These are phyloP conservation scores for Diaporthe aspalathi DNA, from an alignment of 2,329 filamentous ascomycete genomes.

Conservation along the genomic window DNA sequence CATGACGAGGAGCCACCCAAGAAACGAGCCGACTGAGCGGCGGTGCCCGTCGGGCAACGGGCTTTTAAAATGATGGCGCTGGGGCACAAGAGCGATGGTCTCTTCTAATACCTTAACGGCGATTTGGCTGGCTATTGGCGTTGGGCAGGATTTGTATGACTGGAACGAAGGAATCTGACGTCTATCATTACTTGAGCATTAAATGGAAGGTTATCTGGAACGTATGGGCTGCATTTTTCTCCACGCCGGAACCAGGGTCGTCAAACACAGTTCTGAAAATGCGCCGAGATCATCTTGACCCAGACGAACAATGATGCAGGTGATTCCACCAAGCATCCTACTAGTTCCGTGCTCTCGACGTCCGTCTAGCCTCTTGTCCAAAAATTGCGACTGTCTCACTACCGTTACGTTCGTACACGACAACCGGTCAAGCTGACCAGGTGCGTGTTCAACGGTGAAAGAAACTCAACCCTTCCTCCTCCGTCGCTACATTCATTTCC, in stretches of 20 bases:
- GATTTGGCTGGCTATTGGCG: constrained; percentile 31
- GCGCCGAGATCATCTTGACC: too few relatives aligned
- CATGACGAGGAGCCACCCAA: constrained; percentile 40
- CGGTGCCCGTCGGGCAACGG: not conserved
- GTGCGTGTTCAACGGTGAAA: too few relatives aligned
- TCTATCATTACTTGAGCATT: constrained; percentile 30
- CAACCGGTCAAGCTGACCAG: not conserved
- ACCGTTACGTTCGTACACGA: too few relatives aligned
- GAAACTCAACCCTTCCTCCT: not conserved
- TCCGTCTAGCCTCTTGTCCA: not conserved
- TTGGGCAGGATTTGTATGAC: constrained; percentile 25
- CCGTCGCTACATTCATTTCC: not conserved
- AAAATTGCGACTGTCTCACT: not conserved
- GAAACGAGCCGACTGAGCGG: constrained; percentile 46
- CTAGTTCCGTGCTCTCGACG: not conserved
- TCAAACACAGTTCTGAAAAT: not conserved
- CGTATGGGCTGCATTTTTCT: not conserved
- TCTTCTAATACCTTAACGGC: constrained; percentile 27
- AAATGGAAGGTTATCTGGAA: not conserved
- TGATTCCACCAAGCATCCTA: not conserved
- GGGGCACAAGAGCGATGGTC: constrained; percentile 18
- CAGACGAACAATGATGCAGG: not conserved
- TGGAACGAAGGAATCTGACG: not conserved
- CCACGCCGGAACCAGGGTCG: too few relatives aligned
- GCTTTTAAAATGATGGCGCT: constrained; percentile 21